Evolutionary conservation across 331 rosid species (phyloP).

Genomic region (Malus hybrid): DNA sequence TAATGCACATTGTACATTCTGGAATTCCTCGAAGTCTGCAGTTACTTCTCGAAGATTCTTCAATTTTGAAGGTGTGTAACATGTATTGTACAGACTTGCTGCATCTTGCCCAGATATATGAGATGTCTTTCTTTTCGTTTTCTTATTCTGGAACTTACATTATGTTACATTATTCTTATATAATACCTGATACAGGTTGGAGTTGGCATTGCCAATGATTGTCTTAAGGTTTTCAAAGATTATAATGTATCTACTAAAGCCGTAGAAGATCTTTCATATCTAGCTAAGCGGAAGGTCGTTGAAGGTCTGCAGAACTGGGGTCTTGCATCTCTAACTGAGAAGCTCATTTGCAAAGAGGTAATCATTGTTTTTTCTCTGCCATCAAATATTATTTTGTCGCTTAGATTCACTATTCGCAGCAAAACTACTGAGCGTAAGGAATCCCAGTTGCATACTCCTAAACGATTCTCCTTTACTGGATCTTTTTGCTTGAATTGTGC

Average conservation of each 20-base stretch:
- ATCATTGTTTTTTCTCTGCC: not conserved
- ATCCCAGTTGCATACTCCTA: not conserved
- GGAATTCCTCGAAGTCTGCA: conserved; percentile 69
- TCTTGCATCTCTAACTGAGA: conserved; percentile 66
- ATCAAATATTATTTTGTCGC: not conserved
- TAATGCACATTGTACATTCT: conserved; percentile 78
- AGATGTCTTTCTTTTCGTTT: not conserved
- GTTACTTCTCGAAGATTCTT: conserved; percentile 62
- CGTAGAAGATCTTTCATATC: conserved; percentile 58
- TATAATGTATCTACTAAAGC: conserved; percentile 52
- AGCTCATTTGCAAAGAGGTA: conserved; percentile 71
- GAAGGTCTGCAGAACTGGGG: conserved; percentile 45
- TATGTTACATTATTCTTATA: not conserved
- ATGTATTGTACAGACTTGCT: not conserved
- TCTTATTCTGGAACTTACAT: not conserved
- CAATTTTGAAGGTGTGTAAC: conserved; percentile 54
- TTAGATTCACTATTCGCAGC: not conserved
- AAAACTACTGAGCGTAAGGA: not conserved
- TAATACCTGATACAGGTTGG: conserved; percentile 57
- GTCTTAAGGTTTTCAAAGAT: conserved; percentile 64
- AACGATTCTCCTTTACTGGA: not conserved
- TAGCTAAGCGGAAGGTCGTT: conserved; percentile 68
- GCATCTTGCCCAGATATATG: not conserved
- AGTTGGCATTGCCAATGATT: conserved; percentile 60
- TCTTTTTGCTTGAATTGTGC: not conserved